phyloP scores from a whole-genome alignment of 2,329 filamentous ascomycete genomes.

The Uncinocarpus reesii region DNA sequence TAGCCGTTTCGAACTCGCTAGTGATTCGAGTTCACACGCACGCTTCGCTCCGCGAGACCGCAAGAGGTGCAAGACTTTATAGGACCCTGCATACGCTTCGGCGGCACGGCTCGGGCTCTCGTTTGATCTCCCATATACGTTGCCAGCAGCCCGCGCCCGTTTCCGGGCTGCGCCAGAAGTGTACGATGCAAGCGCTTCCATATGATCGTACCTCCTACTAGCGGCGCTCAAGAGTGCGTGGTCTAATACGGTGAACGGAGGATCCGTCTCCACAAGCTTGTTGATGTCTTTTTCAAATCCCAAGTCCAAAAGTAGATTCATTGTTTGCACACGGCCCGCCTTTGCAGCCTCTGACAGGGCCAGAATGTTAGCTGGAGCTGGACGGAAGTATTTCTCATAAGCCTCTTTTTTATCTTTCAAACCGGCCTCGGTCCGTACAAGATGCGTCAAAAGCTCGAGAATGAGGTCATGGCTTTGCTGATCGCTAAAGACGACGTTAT shows the following conservation, averaged over 20 bases:
- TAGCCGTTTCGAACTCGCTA: not conserved
- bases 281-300: conserved; percentile 18
- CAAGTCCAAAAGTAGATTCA: conserved; percentile 18
- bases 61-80: conserved; percentile 18
- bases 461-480: conserved; percentile 20
- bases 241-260: conserved; percentile 18
- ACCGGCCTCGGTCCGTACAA: conserved; percentile 10
- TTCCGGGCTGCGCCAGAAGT: conserved; percentile 14
- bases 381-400: conserved; percentile 18
- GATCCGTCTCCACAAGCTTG: conserved; percentile 9
- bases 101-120: not conserved
- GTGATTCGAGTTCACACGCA: conserved; percentile 16
- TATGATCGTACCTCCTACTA: conserved; percentile 18
- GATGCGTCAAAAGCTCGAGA: conserved; percentile 15
- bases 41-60: conserved; percentile 18
- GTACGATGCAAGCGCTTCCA: conserved; percentile 18
- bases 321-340: conserved; percentile 17
- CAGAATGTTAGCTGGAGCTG: conserved; percentile 11
- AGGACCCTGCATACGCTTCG: conserved; percentile 14
- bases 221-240: conserved; percentile 18
- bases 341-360: conserved; percentile 17
- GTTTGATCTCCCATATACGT: not conserved
- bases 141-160: conserved; percentile 18
- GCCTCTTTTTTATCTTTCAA: conserved; percentile 11
- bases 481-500: conserved; percentile 20